Conservation (phyloP, 768 basidiomycete genomes). For the Clitopilus hobsonii region DNA sequence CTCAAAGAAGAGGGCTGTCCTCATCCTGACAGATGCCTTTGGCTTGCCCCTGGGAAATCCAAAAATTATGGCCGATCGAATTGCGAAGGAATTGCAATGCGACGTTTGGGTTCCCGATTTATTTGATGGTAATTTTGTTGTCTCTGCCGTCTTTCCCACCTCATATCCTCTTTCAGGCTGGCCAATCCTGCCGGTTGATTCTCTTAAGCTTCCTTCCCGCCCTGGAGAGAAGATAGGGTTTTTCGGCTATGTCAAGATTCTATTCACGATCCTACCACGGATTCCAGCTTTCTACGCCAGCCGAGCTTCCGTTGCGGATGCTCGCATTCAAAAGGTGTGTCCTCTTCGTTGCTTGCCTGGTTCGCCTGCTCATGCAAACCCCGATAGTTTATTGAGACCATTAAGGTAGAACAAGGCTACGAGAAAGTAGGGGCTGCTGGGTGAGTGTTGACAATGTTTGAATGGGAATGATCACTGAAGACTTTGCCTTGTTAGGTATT, state of each 20-base stretch:
- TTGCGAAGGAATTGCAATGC: constrained; percentile 43
- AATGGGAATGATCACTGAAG: too few relatives aligned
- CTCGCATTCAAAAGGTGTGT: constrained; percentile 17
- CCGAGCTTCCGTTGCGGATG: constrained; percentile 26
- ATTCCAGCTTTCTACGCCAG: constrained; percentile 26
- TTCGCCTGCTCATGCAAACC: neutral
- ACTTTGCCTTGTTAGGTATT: constrained; percentile 17
- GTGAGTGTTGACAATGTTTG: constrained; percentile 16
- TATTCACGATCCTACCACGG: constrained; percentile 18
- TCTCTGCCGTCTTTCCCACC: neutral
- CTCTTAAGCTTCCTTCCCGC: constrained; percentile 24
- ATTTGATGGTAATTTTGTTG: constrained; percentile 38
- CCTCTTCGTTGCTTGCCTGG: neutral
- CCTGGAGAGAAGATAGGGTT: constrained; percentile 27
- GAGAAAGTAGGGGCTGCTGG: constrained; percentile 36
- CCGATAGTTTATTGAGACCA: constrained; percentile 26
- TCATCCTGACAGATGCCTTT: constrained; percentile 57
- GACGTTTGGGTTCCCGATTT: constrained; percentile 66
- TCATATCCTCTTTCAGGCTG: constrained; percentile 16
- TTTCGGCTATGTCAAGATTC: constrained; percentile 25
- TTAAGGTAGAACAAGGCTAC: constrained; percentile 33
- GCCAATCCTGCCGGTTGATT: constrained; percentile 22
- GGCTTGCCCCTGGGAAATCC: constrained; percentile 49
- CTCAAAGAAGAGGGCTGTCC: constrained; percentile 32
- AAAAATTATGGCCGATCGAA: constrained; percentile 54